Base-by-base conservation (phyloP, 202 grass and related monocot genomes). In the Setaria italica region DNA sequence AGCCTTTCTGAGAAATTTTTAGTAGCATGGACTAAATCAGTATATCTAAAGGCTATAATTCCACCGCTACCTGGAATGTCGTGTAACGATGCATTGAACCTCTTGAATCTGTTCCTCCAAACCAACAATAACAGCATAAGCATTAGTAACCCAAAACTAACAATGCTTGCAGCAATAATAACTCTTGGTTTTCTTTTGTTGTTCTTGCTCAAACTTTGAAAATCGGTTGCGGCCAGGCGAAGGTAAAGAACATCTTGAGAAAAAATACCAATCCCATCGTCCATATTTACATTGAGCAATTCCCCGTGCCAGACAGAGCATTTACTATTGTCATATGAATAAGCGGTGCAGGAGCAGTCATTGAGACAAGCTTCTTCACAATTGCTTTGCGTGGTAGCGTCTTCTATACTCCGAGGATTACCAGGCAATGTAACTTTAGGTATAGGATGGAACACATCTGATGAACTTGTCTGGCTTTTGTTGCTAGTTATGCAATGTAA, bases 1-100 rank as follows among this genome's bases (percentile, higher is more conserved):
- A 90, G 9, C 50, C 41, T 90, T 4, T 76, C 57, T 9, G 77
- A 75, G 64, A 90, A 90, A 47, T 86, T 90, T 9, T 86, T 86
- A 6, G 88, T 90, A 11, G 59, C 50, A 13, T 41, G 53, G 9
- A n/a, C 48, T 50, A 90, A 4, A 56, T 86, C 83, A 0, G 20
- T 54, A 55, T 90, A 86, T 32, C 47, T 76, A 0, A 76, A 76
- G 9, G 73, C 73, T 8, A 57, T 4, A 58, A 76, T 21, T 76
- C 73, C 73, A 58, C 51, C 73, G 3, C 16, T 53, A 13, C 33
- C 30, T 41, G 2, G 50, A 19, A 11, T 41, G 16, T 1, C 1
- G 0, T 19, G n/a, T 21, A 15, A 9, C 0, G 10, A 32, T 9
- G 17, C 50, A 21, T 4, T 20, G 50, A 53, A 39, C 50, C 72